Conservation (phyloP, 1,139 yeast species). For the Pichia inconspicua region DNA sequence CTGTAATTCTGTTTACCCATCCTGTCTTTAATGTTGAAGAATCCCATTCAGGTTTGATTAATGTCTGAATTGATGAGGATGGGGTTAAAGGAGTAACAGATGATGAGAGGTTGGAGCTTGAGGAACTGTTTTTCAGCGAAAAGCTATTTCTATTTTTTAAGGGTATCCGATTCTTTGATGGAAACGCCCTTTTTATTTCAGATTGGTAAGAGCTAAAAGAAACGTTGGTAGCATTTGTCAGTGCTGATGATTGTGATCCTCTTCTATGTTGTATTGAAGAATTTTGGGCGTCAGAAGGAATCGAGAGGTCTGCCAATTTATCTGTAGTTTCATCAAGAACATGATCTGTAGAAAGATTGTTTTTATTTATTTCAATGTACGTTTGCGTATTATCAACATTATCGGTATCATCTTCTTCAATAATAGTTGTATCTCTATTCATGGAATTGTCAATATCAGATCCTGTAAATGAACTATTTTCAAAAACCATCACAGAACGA, state of each 20-base stretch:
- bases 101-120: background rate
- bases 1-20: conserved; percentile 41
- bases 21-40: conserved; percentile 34
- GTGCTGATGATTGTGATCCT: conserved; percentile 1
- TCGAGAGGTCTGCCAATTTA: background rate
- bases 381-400: background rate
- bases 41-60: conserved; percentile 29
- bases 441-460: background rate
- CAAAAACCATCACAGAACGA: background rate
- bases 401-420: background rate
- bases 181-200: background rate
- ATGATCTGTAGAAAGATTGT: background rate
- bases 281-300: background rate
- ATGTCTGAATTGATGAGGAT: conserved; percentile 1
- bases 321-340: background rate
- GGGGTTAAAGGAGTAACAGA: background rate
- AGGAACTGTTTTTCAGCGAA: background rate
- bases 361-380: background rate
- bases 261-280: background rate
- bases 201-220: background rate
- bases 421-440: background rate
- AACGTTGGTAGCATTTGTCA: background rate
- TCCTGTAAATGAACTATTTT: background rate
- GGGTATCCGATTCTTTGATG: background rate
- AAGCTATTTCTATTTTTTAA: conserved; percentile 1